These are phyloP conservation scores for Plectosphaerella plurivora DNA, from an alignment of 2,329 filamentous ascomycete genomes.

Conservation along the genomic window DNA sequence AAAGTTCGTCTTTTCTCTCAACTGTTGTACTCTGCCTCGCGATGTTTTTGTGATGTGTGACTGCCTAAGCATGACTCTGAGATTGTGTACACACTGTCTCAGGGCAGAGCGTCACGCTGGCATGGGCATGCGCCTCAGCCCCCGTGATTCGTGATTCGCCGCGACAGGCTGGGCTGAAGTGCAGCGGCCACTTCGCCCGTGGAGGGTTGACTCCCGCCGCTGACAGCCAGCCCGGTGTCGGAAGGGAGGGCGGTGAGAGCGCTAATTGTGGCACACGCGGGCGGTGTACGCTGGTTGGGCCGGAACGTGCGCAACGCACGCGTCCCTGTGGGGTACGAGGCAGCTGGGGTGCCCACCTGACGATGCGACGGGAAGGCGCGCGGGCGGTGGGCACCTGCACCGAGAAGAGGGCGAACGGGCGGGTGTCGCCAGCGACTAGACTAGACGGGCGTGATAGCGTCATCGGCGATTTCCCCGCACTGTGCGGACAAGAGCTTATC, in stretches of 20 bases:
- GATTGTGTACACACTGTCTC: too few species aligned
- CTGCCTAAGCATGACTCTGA: neutral
- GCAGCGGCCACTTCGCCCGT: too few species aligned
- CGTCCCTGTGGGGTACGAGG: neutral
- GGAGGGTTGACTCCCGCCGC: too few species aligned
- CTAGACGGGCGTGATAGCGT: neutral
- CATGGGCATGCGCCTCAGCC: too few species aligned
- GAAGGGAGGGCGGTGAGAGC: too few species aligned
- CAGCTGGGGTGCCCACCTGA: neutral
- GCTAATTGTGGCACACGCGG: too few species aligned
- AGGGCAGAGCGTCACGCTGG: too few species aligned
- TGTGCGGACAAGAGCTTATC: neutral
- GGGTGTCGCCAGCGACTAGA: neutral
- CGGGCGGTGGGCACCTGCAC: neutral
- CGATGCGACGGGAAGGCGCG: neutral
- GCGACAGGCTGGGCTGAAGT: too few species aligned
- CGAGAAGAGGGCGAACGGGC: neutral
- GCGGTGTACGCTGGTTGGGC: too few species aligned
- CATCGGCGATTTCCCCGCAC: neutral
- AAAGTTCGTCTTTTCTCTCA: conserved; percentile 8
- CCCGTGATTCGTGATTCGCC: too few species aligned
- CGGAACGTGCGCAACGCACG: too few species aligned
- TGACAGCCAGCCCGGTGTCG: too few species aligned
- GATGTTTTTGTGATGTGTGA: conserved; percentile 1
- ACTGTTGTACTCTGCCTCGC: neutral